phyloP scores from a whole-genome alignment of 2,329 filamentous ascomycete genomes.

The Fusarium pseudocircinatum region DNA sequence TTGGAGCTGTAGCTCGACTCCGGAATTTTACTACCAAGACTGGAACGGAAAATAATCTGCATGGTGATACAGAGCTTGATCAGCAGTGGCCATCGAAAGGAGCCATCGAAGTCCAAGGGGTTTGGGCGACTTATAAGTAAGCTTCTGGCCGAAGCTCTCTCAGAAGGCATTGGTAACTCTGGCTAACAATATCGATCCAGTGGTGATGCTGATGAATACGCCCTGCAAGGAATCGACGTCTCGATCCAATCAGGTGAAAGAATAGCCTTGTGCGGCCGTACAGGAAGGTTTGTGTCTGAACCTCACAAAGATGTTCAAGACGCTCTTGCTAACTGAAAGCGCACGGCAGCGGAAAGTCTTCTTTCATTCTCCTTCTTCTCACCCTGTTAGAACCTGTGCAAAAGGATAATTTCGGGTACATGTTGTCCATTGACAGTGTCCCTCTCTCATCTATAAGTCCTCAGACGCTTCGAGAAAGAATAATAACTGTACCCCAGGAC shows the following conservation, averaged over 20 bases:
- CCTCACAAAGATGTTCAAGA: fast-evolving
- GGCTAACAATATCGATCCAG: fast-evolving
- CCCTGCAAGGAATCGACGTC: neutral
- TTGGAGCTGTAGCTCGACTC: neutral
- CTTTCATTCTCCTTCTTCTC: neutral
- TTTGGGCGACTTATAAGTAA: neutral
- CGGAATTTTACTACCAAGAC: neutral
- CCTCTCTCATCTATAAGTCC: neutral
- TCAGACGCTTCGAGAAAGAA: neutral
- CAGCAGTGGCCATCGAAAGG: neutral
- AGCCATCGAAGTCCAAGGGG: neutral
- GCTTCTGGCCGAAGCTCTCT: neutral
- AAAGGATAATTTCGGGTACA: neutral
- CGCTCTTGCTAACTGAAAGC: fast-evolving
- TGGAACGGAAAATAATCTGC: neutral
- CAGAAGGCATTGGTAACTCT: neutral
- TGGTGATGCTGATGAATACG: neutral
- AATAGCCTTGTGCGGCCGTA: neutral
- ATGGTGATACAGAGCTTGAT: neutral
- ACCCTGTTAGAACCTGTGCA: neutral
- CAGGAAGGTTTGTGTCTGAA: neutral
- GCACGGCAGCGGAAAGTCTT: neutral
- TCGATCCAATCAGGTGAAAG: neutral
- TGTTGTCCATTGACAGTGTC: neutral
- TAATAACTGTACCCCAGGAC: neutral